Conservation (phyloP, 257 asterid genomes). For the Penstemon davidsonii region DNA sequence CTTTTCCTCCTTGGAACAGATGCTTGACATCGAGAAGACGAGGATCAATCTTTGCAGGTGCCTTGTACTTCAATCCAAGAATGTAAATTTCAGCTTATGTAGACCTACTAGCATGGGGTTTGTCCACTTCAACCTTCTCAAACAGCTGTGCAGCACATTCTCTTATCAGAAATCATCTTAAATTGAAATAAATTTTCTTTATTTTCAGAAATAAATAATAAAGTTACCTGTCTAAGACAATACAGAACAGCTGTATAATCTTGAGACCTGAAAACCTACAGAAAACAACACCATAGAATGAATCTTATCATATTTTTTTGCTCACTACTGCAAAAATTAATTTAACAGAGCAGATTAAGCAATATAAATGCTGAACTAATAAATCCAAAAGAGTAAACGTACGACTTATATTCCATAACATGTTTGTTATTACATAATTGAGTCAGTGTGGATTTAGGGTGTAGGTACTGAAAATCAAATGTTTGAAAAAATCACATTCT, state of each 20-base stretch:
- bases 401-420: too few relatives aligned
- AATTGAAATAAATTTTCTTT: too few relatives aligned
- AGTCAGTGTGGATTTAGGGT: too few relatives aligned
- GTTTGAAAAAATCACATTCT: too few relatives aligned
- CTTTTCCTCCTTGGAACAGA: conserved; percentile 82
- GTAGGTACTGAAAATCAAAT: too few relatives aligned
- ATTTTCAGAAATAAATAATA: not conserved
- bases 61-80: conserved; percentile 74
- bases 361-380: not conserved
- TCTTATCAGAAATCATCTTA: conserved; percentile 14
- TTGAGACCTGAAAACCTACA: conserved; percentile 91
- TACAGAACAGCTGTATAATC: conserved; percentile 84
- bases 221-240: conserved; percentile 87
- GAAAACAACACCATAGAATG: not conserved
- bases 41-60: conserved; percentile 97
- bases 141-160: conserved; percentile 56
- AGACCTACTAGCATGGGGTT: conserved; percentile 86
- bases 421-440: too few relatives aligned
- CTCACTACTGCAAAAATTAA: not conserved
- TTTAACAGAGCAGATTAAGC: not conserved
- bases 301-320: not conserved
- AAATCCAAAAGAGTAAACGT: too few relatives aligned
- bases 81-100: conserved; percentile 91
- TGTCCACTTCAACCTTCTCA: conserved; percentile 96
- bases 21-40: conserved; percentile 87